Conservation (phyloP, 2,329 filamentous ascomycete species). For the Epichloe bromicola region DNA sequence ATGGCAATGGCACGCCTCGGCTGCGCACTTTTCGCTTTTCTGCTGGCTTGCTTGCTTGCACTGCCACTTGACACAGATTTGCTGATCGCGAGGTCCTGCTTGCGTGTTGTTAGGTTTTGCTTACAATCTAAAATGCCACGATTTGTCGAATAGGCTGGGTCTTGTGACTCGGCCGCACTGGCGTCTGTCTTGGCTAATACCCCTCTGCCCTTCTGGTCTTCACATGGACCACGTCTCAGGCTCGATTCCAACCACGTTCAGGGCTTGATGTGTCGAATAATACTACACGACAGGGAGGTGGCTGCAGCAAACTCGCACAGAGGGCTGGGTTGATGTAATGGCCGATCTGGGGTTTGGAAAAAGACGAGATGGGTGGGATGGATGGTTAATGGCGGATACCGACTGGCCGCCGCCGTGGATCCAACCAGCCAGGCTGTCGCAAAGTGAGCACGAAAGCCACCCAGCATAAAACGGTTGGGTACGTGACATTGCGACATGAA, state of each 20-base stretch:
- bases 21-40: too few relatives aligned
- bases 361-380: neutral
- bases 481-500: too few relatives aligned
- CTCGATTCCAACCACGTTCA: too few relatives aligned
- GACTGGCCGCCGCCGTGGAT: neutral
- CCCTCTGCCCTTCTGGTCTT: too few relatives aligned
- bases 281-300: neutral
- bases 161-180: neutral
- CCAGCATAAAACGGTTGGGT: too few relatives aligned
- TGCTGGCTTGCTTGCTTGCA: too few relatives aligned
- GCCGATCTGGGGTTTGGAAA: neutral
- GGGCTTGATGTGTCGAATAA: neutral
- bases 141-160: neutral
- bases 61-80: neutral
- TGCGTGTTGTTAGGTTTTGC: neutral
- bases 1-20: too few relatives aligned
- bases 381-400: neutral
- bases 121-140: neutral
- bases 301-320: neutral
- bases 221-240: too few relatives aligned
- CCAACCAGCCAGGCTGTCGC: too few relatives aligned
- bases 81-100: neutral
- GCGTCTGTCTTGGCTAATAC: neutral
- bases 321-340: neutral
- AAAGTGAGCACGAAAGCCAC: too few relatives aligned